A percentile compares a stretch with the other conserved stretches of the same genome.
These are phyloP conservation scores for Setaria italica DNA, from an alignment of 202 grass and related monocot genomes.

Conservation along the genomic window DNA sequence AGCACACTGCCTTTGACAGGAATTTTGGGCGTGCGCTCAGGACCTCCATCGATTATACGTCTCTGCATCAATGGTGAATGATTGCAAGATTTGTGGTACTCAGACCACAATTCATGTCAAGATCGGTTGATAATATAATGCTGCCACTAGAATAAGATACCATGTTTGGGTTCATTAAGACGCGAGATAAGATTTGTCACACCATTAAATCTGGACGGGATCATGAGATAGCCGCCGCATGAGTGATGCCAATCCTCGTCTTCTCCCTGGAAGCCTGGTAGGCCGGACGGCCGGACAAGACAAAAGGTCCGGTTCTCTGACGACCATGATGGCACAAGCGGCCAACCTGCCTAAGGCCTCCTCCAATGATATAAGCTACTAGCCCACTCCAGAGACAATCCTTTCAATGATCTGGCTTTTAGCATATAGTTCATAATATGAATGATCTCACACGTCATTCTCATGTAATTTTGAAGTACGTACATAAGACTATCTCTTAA, in stretches of 20 bases:
- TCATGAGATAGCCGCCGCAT: conserved; percentile 10
- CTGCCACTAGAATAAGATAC: not conserved
- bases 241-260: not conserved
- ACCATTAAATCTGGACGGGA: not conserved
- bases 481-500: too few species aligned
- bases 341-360: not conserved
- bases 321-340: not conserved
- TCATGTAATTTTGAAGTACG: too few species aligned
- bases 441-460: too few species aligned
- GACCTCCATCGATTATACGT: too few species aligned
- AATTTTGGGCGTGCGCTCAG: not conserved
- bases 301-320: conserved; percentile 1
- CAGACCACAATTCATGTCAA: not conserved
- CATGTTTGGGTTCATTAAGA: not conserved
- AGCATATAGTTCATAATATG: too few species aligned
- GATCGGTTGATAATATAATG: not conserved
- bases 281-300: not conserved
- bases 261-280: not conserved
- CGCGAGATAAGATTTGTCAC: not conserved
- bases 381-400: too few species aligned
- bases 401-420: too few species aligned
- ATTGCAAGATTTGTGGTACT: conserved; percentile 6
- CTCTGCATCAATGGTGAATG: conserved; percentile 21
- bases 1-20: conserved; percentile 5
- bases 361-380: too few species aligned